Conservation (phyloP, 257 asterid species). For the Agastache rugosa region DNA sequence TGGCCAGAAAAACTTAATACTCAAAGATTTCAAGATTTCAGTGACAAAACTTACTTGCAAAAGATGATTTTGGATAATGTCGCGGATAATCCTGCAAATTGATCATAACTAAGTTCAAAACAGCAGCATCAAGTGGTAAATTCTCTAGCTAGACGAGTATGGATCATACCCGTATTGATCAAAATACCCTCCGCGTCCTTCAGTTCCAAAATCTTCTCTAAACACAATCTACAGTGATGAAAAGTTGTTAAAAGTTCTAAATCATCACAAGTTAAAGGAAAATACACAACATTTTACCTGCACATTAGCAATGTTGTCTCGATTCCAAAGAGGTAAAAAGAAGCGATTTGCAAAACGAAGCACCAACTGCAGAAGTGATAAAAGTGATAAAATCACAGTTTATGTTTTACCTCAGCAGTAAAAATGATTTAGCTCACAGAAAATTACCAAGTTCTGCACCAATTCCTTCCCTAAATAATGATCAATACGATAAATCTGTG, state of each 20-base stretch:
- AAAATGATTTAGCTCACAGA: slow-evolving; percentile 37
- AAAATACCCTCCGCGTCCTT: slow-evolving; percentile 99
- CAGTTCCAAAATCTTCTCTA: slow-evolving; percentile 98
- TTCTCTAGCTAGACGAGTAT: background rate
- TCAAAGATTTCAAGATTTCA: background rate
- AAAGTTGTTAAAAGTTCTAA: slow-evolving; percentile 15
- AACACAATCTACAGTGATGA: slow-evolving; percentile 75
- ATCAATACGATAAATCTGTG: slow-evolving; percentile 94
- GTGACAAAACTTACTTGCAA: slow-evolving; percentile 62
- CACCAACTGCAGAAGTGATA: slow-evolving; percentile 71
- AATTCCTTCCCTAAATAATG: slow-evolving; percentile 97
- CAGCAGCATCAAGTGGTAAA: slow-evolving; percentile 11
- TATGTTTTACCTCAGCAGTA: slow-evolving; percentile 3
- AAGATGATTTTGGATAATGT: slow-evolving; percentile 88
- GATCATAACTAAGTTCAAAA: background rate
- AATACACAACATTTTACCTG: slow-evolving; percentile 55
- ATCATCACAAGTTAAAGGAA: slow-evolving; percentile 21
- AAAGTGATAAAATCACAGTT: background rate
- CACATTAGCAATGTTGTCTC: slow-evolving; percentile 88
- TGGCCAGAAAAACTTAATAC: background rate
- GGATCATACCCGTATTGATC: slow-evolving; percentile 88
- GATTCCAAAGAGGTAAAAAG: slow-evolving; percentile 96
- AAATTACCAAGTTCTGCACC: slow-evolving; percentile 93
- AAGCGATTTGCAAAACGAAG: slow-evolving; percentile 98
- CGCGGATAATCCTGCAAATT: slow-evolving; percentile 81